Percentiles rank a stretch among this genome's conserved stretches.
These are phyloP conservation scores for Alternaria metachromatica DNA, from an alignment of 2,329 filamentous ascomycete genomes.

Conservation along the genomic window DNA sequence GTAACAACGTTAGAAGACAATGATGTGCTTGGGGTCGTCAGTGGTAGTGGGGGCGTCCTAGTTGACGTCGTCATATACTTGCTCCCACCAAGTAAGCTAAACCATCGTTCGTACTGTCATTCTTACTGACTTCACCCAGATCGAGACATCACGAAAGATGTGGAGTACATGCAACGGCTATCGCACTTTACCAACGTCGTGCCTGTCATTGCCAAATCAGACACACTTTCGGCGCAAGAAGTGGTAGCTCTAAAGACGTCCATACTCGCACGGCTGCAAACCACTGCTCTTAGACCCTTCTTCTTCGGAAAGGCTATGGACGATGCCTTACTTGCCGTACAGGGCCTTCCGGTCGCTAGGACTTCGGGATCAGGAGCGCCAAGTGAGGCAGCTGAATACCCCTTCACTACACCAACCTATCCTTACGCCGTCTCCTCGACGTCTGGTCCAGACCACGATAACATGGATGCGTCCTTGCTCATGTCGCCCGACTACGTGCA, in stretches of 20 bases:
- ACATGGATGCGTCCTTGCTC: constrained; percentile 89
- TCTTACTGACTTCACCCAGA: constrained; percentile 36
- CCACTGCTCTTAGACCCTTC: constrained; percentile 69
- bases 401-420: constrained; percentile 47
- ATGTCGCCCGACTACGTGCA: constrained; percentile 93
- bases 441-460: constrained; percentile 73
- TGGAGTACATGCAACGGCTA: constrained; percentile 74
- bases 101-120: background rate
- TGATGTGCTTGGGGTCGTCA: constrained; percentile 78
- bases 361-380: background rate
- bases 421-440: constrained; percentile 82
- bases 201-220: constrained; percentile 78
- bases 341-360: constrained; percentile 34
- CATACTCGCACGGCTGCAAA: constrained; percentile 63
- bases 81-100: constrained; percentile 69
- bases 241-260: constrained; percentile 65
- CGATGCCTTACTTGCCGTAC: constrained; percentile 44
- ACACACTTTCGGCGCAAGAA: constrained; percentile 68
- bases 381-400: constrained; percentile 30
- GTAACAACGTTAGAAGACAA: constrained; percentile 69
- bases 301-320: constrained; percentile 62
- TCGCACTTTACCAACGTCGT: constrained; percentile 81
- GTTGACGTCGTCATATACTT: constrained; percentile 89
- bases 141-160: constrained; percentile 61
- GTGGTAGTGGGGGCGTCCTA: constrained; percentile 80